Base-by-base conservation (phyloP, 305 asterid species). In the Ilex paraguariensis region DNA sequence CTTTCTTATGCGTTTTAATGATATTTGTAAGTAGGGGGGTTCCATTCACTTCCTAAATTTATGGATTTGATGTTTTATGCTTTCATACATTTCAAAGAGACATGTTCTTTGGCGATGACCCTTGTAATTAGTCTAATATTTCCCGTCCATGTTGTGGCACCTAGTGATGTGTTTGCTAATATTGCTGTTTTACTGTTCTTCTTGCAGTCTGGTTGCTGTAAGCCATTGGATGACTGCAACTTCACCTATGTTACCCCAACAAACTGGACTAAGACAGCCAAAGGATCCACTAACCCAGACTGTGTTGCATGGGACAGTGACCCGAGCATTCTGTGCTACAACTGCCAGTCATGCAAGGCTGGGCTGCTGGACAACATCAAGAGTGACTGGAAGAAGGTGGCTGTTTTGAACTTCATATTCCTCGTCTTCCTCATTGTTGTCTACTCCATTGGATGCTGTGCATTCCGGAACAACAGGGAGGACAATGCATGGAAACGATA, bases 141-240 rank as follows among this genome's bases (percentile, higher is more conserved):
- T 7, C 3, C 42, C 13, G 0, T 7, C 13, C 4, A 3, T 46
- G 15, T 46, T 10, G 15, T 46, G 52, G 11, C 14, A 52, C 4
- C 5, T 10, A 2, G 28, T 10, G 3, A 52, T n/a, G 10, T 52
- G 56, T 52, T 52, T 52, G 3, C 31, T 12, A 13, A 28, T 36
- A 56, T 10, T 56, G 60, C 9, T 28, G 39, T 32, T 31, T 7
- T 28, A 3, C 14, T 44, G 45, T 12, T 3, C 32, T 21, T 10
- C 13, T 53, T 57, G 67, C 83, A 93, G 98, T 90, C 97, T 51
- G 98, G 98, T 60, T 93, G 98, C 85, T 93, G 97, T 65, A 93
- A 93, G 78, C 98, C 98, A 33, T 77, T 96, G 0, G 57, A 69
- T 10, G 87, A 79, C 68, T 93, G 98, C 78, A 78, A 79, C 53